Percentiles rank a stretch among this genome's conserved stretches.
These are phyloP conservation scores for Beauveria sp. DNA, from an alignment of 2,329 filamentous ascomycete genomes.

Conservation along the genomic window DNA sequence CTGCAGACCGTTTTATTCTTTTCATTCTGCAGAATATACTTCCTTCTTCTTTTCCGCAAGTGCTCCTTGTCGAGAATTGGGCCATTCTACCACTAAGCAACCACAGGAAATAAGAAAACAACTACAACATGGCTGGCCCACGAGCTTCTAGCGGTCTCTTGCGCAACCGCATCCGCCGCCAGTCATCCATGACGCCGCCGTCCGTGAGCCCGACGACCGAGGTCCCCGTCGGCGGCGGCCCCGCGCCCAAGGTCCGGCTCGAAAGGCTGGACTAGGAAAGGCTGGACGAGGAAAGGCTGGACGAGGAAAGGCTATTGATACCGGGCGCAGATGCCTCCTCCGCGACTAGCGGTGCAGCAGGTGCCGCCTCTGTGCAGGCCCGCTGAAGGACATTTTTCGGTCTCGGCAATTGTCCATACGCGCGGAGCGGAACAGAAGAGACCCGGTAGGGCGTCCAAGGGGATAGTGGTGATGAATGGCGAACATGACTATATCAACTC, in stretches of 20 bases:
- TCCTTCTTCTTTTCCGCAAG: no score
- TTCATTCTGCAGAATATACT: no score
- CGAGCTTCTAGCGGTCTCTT: conserved; percentile 13
- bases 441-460: no score
- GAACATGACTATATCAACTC: no score
- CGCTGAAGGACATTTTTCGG: not conserved
- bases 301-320: not conserved
- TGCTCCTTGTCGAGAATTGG: no score
- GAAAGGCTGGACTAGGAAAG: conserved; percentile 7
- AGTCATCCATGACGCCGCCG: conserved; percentile 5
- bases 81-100: no score
- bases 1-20: no score
- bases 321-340: not conserved
- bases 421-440: no score
- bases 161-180: conserved; percentile 12
- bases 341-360: not conserved
- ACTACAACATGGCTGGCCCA: conserved; percentile 12
- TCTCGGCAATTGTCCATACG: no score
- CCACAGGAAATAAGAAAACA: no score
- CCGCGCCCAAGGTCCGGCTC: not conserved
- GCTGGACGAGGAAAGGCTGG: conserved; percentile 7
- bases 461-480: no score
- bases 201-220: conserved; percentile 7
- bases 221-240: not conserved
- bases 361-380: not conserved